Evolutionary conservation across 2,329 filamentous ascomycete genomes (phyloP).

Genomic region (Ampelomyces quisqualis): DNA sequence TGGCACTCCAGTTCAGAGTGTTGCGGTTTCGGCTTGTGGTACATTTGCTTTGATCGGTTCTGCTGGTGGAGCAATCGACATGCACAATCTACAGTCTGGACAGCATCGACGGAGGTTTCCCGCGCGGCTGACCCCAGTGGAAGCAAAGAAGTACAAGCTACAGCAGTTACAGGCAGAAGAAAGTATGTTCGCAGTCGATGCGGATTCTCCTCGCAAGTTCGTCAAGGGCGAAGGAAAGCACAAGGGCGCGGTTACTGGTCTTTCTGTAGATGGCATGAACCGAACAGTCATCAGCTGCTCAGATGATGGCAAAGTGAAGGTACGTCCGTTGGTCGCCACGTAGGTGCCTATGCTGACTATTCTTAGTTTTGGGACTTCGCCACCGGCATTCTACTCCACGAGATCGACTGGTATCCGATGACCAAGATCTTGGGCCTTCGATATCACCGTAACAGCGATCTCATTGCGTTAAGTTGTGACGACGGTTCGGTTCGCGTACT

Average conservation of each 20-base stretch:
- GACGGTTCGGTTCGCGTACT: conserved; percentile 86
- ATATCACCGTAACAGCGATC: conserved; percentile 79
- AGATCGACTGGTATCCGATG: conserved; percentile 82
- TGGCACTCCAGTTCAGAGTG: conserved; percentile 74
- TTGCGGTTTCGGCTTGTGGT: conserved; percentile 86
- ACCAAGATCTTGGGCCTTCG: conserved; percentile 72
- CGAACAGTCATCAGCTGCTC: conserved; percentile 82
- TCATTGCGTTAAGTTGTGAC: conserved; percentile 85
- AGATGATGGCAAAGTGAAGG: conserved; percentile 85
- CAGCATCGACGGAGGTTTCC: conserved; percentile 86
- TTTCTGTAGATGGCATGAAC: conserved; percentile 88
- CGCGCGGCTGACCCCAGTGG: conserved; percentile 70
- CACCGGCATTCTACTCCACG: conserved; percentile 74
- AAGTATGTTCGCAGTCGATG: conserved; percentile 8
- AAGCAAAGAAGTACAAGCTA: conserved; percentile 74
- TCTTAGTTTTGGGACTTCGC: conserved; percentile 84
- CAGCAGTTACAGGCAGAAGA: conserved; percentile 61
- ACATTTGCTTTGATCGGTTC: conserved; percentile 93
- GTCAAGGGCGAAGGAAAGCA: conserved; percentile 67
- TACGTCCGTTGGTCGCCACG: conserved; percentile 22
- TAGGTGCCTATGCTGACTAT: conserved; percentile 13
- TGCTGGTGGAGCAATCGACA: conserved; percentile 77
- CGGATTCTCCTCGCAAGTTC: conserved; percentile 40
- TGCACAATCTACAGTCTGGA: conserved; percentile 96
- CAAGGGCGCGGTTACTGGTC: conserved; percentile 76